Evolutionary conservation across 352 stramenopile genomes (phyloP), one percentile per base, ranked within the genome.

Genomic region (Salisapilia sapeloensis): DNA sequence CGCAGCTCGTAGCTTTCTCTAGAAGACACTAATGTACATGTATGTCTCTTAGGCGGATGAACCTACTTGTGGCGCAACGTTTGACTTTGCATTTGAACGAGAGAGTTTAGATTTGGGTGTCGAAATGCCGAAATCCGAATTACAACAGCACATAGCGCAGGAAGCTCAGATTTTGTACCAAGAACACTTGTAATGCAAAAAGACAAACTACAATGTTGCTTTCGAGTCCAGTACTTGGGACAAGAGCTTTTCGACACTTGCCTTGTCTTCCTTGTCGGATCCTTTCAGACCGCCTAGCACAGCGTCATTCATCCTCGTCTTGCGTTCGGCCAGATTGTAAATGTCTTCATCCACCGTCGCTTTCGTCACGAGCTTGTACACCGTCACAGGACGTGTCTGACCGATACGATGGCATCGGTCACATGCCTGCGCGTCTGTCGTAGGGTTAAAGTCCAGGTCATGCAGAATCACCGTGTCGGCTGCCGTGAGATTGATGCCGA

Each of bases 401-500:
- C 82, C 82, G 38, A 95, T 92, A 23, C 82, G 78, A 23, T 95
- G 82, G 23, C 78, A 92, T 21, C 82, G 72, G 41, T 95, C 82
- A 28, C 80, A 84, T 4, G 81, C 81, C 40, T 94, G 75, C 29
- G 82, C 71, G 29, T 92, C 77, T 16, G 72, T 59, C 6, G 69
- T 85, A 7, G 77, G 77, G 33, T 92, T 92, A 44, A 89, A 92
- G 33, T 92, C 77, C 20, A 89, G 24, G 37, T 92, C 77, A 23
- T 90, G 76, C 22, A 92, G 42, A 38, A 92, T 86, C n/a, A 92
- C 77, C 0, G 71, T 87, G 45, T 90, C 75, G 13, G 90, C 87
- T 9, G 80, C 75, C 8, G 90, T 95, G 27, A 99, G 56, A 56
- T 99, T 99, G 51, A 99, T 98, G 37, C 95, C 95, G 9, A 99